These are phyloP conservation scores for Penicillium crystallinum DNA, from an alignment of 495 filamentous ascomycete genomes.

Conservation along the genomic window DNA sequence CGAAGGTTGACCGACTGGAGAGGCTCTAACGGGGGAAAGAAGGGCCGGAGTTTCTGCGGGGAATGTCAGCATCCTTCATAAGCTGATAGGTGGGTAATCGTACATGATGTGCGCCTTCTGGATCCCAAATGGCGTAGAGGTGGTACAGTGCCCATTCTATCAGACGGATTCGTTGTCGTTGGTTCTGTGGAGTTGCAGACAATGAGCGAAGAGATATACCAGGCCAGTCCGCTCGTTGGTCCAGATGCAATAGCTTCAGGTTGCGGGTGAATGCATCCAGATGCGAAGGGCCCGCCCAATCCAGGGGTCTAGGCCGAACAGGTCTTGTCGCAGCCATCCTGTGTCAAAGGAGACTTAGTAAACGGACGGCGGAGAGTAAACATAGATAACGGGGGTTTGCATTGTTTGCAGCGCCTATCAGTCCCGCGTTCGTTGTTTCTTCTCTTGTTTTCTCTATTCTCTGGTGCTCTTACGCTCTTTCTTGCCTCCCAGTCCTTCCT, in stretches of 20 bases:
- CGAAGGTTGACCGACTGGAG: constrained; percentile 86
- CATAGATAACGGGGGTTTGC: constrained; percentile 29
- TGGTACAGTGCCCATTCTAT: constrained; percentile 83
- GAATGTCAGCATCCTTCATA: constrained; percentile 1
- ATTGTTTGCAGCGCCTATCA: constrained; percentile 25
- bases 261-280: constrained; percentile 72
- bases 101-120: constrained; percentile 65
- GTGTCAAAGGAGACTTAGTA: constrained; percentile 12
- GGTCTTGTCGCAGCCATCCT: constrained; percentile 33
- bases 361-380: constrained; percentile 16
- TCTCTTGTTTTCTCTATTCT: constrained; percentile 7
- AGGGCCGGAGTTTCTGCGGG: constrained; percentile 73
- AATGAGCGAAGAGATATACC: constrained; percentile 59
- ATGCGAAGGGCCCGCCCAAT: constrained; percentile 46
- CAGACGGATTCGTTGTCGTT: constrained; percentile 70
- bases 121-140: constrained; percentile 77
- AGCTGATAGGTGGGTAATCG: constrained; percentile 1
- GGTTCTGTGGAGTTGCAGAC: constrained; percentile 61
- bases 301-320: constrained; percentile 29
- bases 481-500: constrained; percentile 10
- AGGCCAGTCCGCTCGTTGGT: constrained; percentile 73
- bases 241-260: constrained; percentile 71
- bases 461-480: constrained; percentile 5
- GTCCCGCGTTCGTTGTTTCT: constrained; percentile 1
- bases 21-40: constrained; percentile 82